These are phyloP conservation scores for Linaria vulgaris DNA, from an alignment of 257 asterid species.

Conservation along the genomic window DNA sequence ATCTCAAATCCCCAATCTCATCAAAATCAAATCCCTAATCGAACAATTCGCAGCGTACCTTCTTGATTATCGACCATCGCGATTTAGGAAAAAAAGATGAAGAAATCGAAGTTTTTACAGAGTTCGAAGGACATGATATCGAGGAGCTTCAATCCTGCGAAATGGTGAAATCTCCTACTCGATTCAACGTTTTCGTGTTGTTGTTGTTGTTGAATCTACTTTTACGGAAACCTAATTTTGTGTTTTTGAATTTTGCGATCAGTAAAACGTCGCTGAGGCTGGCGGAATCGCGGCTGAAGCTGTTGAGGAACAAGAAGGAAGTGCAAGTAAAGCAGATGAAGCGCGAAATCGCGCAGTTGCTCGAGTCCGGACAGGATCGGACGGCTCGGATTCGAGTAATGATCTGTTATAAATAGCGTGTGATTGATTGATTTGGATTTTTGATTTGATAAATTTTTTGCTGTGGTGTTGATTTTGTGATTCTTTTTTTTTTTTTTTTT, in stretches of 20 bases:
- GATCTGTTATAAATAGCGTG: neutral
- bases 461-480: too few species aligned
- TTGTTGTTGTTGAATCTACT: slow-evolving; percentile 2
- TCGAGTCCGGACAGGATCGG: slow-evolving; percentile 75
- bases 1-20: neutral
- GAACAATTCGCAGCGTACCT: neutral
- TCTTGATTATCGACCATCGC: slow-evolving; percentile 20
- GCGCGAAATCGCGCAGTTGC: slow-evolving; percentile 74
- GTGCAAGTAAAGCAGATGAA: slow-evolving; percentile 76
- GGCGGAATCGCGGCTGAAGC: slow-evolving; percentile 71
- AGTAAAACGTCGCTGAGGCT: slow-evolving; percentile 77
- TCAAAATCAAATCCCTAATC: neutral
- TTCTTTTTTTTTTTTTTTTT: slow-evolving; percentile 4
- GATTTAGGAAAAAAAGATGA: slow-evolving; percentile 47
- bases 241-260: slow-evolving; percentile 44
- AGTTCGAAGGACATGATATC: slow-evolving; percentile 67
- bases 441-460: neutral
- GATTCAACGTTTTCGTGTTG: slow-evolving; percentile 3
- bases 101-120: slow-evolving; percentile 71
- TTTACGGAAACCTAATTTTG: neutral
- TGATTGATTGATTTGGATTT: neutral
- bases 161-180: slow-evolving; percentile 55
- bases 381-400: slow-evolving; percentile 83
- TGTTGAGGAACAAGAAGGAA: slow-evolving; percentile 82
- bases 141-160: slow-evolving; percentile 81